Evolutionary conservation across 2,329 filamentous ascomycete species (phyloP).

Genomic region (Phaeosphaeria sp.): DNA sequence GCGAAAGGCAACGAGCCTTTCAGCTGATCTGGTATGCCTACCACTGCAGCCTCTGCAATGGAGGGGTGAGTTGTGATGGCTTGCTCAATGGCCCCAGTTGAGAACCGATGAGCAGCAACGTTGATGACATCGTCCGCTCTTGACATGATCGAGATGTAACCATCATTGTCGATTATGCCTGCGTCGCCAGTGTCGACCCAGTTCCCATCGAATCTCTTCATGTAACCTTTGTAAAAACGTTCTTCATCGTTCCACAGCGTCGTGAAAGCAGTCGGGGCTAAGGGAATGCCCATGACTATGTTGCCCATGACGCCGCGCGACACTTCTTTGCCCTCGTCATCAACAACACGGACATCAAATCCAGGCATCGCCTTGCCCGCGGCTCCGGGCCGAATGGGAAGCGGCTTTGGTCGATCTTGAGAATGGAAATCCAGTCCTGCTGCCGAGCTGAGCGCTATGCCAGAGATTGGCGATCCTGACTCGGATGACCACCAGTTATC

Average conservation of each 20-base stretch:
- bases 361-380: conserved; percentile 92
- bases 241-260: conserved; percentile 87
- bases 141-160: conserved; percentile 69
- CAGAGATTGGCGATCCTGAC: conserved; percentile 72
- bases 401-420: conserved; percentile 52
- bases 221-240: conserved; percentile 83
- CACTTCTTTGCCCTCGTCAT: conserved; percentile 78
- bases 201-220: conserved; percentile 79
- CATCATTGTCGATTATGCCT: conserved; percentile 80
- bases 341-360: conserved; percentile 84
- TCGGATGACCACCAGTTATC: conserved; percentile 81
- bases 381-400: conserved; percentile 79
- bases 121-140: conserved; percentile 88
- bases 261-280: conserved; percentile 86
- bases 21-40: conserved; percentile 82
- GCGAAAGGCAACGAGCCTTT: conserved; percentile 94
- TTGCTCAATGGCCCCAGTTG: conserved; percentile 89
- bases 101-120: conserved; percentile 90
- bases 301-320: conserved; percentile 83
- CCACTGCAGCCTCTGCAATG: conserved; percentile 84
- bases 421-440: conserved; percentile 63
- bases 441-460: conserved; percentile 68
- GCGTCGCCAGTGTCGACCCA: conserved; percentile 95
- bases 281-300: conserved; percentile 81
- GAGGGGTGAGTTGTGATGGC: conserved; percentile 81